A percentile compares a stretch with the other conserved stretches of the same genome.
Evolutionary conservation across 106 monocot species (phyloP).

Genomic region (Dendrobium huoshanense): DNA sequence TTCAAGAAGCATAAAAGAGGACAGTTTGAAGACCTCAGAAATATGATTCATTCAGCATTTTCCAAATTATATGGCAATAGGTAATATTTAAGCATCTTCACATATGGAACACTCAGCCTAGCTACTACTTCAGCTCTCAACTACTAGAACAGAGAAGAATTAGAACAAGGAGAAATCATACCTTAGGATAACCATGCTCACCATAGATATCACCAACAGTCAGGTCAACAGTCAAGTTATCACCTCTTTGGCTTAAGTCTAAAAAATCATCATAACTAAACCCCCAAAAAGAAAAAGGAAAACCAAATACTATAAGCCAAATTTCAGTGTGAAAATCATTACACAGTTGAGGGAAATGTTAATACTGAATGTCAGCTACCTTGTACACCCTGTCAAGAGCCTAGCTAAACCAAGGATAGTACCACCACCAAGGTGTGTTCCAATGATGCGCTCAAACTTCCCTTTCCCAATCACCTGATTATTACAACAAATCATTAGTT

Average conservation of each 20-base stretch:
- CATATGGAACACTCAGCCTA: neutral
- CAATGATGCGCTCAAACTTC: constrained; percentile 74
- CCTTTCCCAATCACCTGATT: constrained; percentile 67
- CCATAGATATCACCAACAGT: constrained; percentile 81
- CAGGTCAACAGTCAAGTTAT: constrained; percentile 62
- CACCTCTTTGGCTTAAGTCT: constrained; percentile 63
- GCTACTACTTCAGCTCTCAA: neutral
- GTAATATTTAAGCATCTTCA: neutral
- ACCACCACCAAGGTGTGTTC: constrained; percentile 74
- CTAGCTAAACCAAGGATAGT: constrained; percentile 74
- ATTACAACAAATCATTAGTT: neutral
- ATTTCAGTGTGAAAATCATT: neutral
- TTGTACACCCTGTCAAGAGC: constrained; percentile 59
- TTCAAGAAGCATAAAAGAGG: neutral
- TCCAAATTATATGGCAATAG: neutral
- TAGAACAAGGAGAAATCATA: constrained; percentile 15
- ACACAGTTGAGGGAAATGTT: neutral
- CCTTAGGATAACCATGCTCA: constrained; percentile 56
- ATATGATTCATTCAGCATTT: constrained; percentile 4
- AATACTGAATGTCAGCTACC: constrained; percentile 21
- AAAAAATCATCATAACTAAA: constrained; percentile 69
- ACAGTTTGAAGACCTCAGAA: neutral
- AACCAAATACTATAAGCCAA: constrained; percentile 10
- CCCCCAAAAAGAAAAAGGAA: neutral
- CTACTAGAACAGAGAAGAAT: neutral